Base-by-base conservation (phyloP, 495 filamentous ascomycete species). In the Podospora appendiculata region DNA sequence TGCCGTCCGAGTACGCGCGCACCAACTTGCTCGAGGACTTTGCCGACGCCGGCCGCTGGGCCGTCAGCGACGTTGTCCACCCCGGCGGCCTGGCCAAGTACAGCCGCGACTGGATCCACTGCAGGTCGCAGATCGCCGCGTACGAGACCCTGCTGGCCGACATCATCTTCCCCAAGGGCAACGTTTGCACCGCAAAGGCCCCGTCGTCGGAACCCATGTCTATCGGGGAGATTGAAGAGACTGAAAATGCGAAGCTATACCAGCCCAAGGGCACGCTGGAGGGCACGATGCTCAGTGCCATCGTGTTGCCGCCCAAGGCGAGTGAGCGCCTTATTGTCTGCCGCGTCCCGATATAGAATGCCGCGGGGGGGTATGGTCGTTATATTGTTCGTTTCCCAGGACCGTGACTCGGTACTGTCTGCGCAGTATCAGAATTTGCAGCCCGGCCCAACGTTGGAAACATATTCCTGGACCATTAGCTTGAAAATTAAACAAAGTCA, bases 41-140 rank as follows among this genome's bases (percentile, higher is more conserved):
- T 48, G 60, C 60, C 25, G 60, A 63, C 43, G 57, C 55, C 7
- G 57, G 58, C 10, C 49, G 60, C 19, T 57, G 57, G 57, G 54
- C 50, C 9, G 42, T 63, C 44, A 60, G 52, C 33, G 47, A 60
- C 45, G 36, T 57, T 39, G 38, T 16, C n/a, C 44, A 53, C 10
- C 32, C 4, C 12, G 54, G 45, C 8, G 55, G 57, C 11, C 25
- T 63, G 43, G 18, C 1, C 1, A 39, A 13, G 18, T 61, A 58
- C 19, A 56, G 50, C n/a, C 3, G 11, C 4, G 59, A 55, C 2
- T 61, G 59, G 59, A 25, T 2, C 16, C 53, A 32, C 32, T 58
- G 50, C 25, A 9, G 34, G 35, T 16, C 46, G 39, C 55, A 56
- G 53, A 48, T 61, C 8, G 0, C 13, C 12, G 50, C 38, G 8